Base-by-base conservation (phyloP, 768 basidiomycete species). In the Boletus pseudopeckii region DNA sequence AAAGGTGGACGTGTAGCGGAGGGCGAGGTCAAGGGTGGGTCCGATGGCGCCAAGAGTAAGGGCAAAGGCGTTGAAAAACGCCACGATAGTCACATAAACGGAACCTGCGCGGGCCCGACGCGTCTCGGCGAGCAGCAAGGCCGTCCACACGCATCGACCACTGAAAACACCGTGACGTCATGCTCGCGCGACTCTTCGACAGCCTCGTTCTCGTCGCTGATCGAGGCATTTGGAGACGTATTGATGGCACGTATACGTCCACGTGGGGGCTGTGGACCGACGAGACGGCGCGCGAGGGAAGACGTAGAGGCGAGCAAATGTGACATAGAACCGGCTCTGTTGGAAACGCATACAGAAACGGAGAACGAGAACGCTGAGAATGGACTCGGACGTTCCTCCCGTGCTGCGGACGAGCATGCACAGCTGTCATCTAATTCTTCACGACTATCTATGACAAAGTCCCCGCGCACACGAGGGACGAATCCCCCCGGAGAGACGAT, bases 401-500 rank as follows among this genome's bases (percentile, higher is more conserved):
- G n/a, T n/a, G n/a, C n/a, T n/a, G n/a, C n/a, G n/a, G n/a, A n/a
- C n/a, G n/a, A n/a, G n/a, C n/a, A n/a, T n/a, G 17, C 49, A 14
- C 45, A 14, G 1, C 20, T 5, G 1, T 22, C 52, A 4, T 13
- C 33, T 18, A 20, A 5, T 9, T 22, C 48, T 10, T 5, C 41
- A 8, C n/a, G 22, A 4, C 6, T 2, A 3, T 33, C 24, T 3
- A 15, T 13, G 17, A 11, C 22, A 4, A n/a, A n/a, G 10, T 13
- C 32, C 5, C 8, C 49, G 4, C 47, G 8, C 1, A 24, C 14
- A 10, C 47, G 22, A 14, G 24, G n/a, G 45, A 28, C 67, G 67
- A 52, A 34, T 26, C 54, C 50, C 3, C 75, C 77, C 1, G 92
- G 92, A 3, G 93, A 97, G 77, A 84, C 85, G 28, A 82, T 78